Evolutionary conservation across 176 grass and related monocot genomes (phyloP).

Genomic region (Cenchrus fungigraminus): DNA sequence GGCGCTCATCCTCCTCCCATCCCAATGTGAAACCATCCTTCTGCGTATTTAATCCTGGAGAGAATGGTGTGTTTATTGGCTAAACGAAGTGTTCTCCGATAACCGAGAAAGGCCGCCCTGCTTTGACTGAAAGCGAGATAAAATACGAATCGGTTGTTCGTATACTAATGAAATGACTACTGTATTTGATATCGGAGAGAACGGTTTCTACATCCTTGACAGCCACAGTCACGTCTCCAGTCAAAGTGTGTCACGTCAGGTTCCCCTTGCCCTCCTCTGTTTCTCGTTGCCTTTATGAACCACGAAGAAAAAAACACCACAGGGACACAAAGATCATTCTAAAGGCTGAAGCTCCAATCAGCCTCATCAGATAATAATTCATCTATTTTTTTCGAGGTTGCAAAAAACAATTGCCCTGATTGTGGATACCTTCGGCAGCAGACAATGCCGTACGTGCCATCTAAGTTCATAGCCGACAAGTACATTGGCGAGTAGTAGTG

Average conservation of each 20-base stretch:
- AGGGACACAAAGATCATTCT: background rate
- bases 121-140: background rate
- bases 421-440: background rate
- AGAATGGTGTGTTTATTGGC: no score
- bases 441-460: background rate
- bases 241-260: background rate
- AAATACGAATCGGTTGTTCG: background rate
- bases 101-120: no score
- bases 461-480: background rate
- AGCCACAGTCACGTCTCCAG: background rate
- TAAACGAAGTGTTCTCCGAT: no score
- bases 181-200: no score
- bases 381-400: background rate
- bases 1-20: no score
- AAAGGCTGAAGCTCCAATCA: background rate
- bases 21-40: no score
- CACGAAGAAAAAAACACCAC: background rate
- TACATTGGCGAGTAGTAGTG: background rate
- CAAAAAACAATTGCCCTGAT: background rate
- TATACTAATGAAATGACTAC: no score
- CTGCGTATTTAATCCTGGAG: no score
- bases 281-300: background rate
- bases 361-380: background rate
- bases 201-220: background rate
- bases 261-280: conserved; percentile 13